Evolutionary conservation across 768 basidiomycete species (phyloP).

Genomic region (Crassisporium funariophilum): DNA sequence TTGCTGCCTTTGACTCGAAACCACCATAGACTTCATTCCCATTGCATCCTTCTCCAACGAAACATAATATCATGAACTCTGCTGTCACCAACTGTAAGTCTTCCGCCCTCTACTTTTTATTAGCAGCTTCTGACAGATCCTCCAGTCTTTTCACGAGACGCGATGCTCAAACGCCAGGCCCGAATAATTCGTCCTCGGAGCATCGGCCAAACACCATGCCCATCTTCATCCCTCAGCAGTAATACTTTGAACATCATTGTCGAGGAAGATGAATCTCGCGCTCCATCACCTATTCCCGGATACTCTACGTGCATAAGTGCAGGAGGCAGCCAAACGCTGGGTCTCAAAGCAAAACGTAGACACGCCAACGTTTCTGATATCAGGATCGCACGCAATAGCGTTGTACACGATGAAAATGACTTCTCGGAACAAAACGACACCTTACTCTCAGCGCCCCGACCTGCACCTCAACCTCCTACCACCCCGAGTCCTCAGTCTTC

Average conservation of each 20-base stretch:
- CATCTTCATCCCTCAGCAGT: slow-evolving; percentile 17
- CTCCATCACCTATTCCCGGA: slow-evolving; percentile 13
- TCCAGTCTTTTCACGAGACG: slow-evolving; percentile 35
- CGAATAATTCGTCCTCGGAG: slow-evolving; percentile 27
- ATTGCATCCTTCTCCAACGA: slow-evolving; percentile 21
- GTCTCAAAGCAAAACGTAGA: slow-evolving; percentile 20
- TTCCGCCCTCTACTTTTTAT: neutral
- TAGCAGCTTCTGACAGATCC: slow-evolving; percentile 2
- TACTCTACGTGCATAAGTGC: slow-evolving; percentile 8
- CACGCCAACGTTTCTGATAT: slow-evolving; percentile 36
- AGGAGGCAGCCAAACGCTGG: slow-evolving; percentile 5
- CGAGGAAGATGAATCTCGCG: slow-evolving; percentile 32
- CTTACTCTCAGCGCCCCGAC: slow-evolving; percentile 26
- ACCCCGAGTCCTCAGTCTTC: slow-evolving; percentile 22
- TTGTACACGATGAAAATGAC: slow-evolving; percentile 24
- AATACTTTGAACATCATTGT: slow-evolving; percentile 32
- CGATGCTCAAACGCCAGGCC: slow-evolving; percentile 31
- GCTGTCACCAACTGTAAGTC: slow-evolving; percentile 33
- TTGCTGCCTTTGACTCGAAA: slow-evolving; percentile 7
- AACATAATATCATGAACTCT: slow-evolving; percentile 24
- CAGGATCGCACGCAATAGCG: slow-evolving; percentile 24
- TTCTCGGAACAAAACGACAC: slow-evolving; percentile 18
- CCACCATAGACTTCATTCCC: slow-evolving; percentile 13
- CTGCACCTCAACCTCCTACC: slow-evolving; percentile 27
- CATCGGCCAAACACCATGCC: slow-evolving; percentile 13